These are phyloP conservation scores for Golubevia sp. DNA, from an alignment of 1,284 basidiomycete genomes.

Conservation along the genomic window DNA sequence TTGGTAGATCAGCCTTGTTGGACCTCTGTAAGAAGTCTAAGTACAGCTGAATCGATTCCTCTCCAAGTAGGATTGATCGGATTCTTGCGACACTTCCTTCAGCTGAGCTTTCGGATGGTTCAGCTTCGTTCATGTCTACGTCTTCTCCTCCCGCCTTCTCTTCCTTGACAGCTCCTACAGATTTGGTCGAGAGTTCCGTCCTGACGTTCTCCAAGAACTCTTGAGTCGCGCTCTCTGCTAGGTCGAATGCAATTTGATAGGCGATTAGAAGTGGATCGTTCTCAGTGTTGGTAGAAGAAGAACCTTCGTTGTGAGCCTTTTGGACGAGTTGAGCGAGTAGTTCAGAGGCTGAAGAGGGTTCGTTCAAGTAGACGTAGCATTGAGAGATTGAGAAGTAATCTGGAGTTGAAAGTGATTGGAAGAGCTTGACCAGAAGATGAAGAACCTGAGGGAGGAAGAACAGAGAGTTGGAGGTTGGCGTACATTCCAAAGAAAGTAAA, in stretches of 20 bases:
- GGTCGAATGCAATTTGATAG: slow-evolving; percentile 58
- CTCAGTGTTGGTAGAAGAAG: slow-evolving; percentile 40
- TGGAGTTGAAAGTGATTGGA: slow-evolving; percentile 49
- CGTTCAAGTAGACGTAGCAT: slow-evolving; percentile 60
- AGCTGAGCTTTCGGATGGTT: slow-evolving; percentile 18
- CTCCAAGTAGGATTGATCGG: slow-evolving; percentile 48
- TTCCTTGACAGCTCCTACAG: slow-evolving; percentile 3
- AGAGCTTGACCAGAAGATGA: slow-evolving; percentile 56
- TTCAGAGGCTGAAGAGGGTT: slow-evolving; percentile 39
- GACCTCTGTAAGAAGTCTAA: slow-evolving; percentile 55
- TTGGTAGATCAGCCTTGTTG: slow-evolving; percentile 55
- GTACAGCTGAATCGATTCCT: slow-evolving; percentile 59
- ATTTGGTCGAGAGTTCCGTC: slow-evolving; percentile 25
- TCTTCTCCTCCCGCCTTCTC: slow-evolving; percentile 16
- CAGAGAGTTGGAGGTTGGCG: slow-evolving; percentile 25
- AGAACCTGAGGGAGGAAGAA: slow-evolving; percentile 50
- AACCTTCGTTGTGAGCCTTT: slow-evolving; percentile 30
- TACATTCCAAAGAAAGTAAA: slow-evolving; percentile 6
- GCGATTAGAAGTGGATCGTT: slow-evolving; percentile 51
- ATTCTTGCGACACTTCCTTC: slow-evolving; percentile 36
- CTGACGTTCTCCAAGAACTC: slow-evolving; percentile 58
- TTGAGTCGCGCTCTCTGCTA: slow-evolving; percentile 61
- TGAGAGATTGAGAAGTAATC: slow-evolving; percentile 60
- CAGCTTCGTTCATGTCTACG: slow-evolving; percentile 30
- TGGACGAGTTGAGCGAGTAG: slow-evolving; percentile 49